phyloP scores from a whole-genome alignment of 306 rosid genomes.

The Herpetospermum pedunculosum region DNA sequence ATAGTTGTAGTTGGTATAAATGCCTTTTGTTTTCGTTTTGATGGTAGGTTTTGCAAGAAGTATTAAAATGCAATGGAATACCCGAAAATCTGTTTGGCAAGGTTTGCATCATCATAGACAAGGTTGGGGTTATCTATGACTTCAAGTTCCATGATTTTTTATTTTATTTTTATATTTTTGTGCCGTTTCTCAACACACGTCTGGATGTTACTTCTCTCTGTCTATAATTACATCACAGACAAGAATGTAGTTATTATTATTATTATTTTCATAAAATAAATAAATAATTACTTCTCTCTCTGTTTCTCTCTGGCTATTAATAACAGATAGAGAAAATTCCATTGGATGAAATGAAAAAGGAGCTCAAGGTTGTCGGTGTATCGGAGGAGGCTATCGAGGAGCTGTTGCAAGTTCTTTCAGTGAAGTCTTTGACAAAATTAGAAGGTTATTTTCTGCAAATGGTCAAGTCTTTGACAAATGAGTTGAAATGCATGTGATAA shows the following conservation, averaged over 20 bases:
- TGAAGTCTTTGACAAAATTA: conserved; percentile 72
- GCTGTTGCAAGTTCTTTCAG: conserved; percentile 76
- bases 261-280: too few relatives aligned
- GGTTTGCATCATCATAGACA: conserved; percentile 91
- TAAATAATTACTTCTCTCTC: not conserved
- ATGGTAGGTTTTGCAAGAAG: conserved; percentile 80
- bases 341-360: conserved; percentile 62
- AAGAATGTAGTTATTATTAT: too few relatives aligned
- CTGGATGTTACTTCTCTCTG: not conserved
- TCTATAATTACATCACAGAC: too few relatives aligned
- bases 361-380: conserved; percentile 55
- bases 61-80: conserved; percentile 51
- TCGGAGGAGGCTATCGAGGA: conserved; percentile 64
- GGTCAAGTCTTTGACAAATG: not conserved
- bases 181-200: not conserved
- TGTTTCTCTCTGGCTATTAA: not conserved
- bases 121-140: conserved; percentile 49
- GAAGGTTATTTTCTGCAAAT: conserved; percentile 48
- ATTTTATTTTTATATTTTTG: not conserved
- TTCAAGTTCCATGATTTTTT: conserved; percentile 6
- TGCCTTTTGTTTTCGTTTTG: conserved; percentile 1
- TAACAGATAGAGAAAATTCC: conserved; percentile 80
- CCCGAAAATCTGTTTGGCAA: conserved; percentile 74
- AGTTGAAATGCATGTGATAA: not conserved
- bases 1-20: not conserved